Evolutionary conservation across 805 yeast genomes (phyloP), one percentile per base, ranked within the genome.

Genomic region (Schwanniomyces pseudopolymorphus): DNA sequence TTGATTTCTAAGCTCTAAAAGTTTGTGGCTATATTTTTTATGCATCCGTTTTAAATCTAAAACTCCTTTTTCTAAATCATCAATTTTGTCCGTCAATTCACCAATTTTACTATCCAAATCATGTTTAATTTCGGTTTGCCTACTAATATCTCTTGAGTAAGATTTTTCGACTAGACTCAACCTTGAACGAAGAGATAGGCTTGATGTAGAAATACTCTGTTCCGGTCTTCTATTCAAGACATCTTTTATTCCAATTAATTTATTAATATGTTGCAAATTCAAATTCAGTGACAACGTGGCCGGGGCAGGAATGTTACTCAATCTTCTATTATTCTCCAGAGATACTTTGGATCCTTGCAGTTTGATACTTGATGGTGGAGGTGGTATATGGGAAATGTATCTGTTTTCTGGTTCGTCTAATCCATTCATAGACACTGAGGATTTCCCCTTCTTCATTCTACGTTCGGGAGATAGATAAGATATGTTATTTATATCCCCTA

Each of bases 1-100:
- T 14, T 36, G 38, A 19, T 27, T 43, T 27, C 38, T 36, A 16
- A 48, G 17, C 16, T 48, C 51, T 5, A 39, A 20, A 13, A 48
- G n/a, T 13, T 17, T 38, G 25, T 51, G 48, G 5, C 19, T 16
- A 11, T 45, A 35, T 25, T 47, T 50, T 35, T 53, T 53, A 39
- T 36, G 44, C 4, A 38, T 28, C 25, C 61, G 36, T 40, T 52
- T 57, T n/a, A 59, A 27, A 17, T 53, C 57, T 4, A 48, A 43
- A 14, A 59, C 37, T 31, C 61, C 63, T 3, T 43, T 46, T 31
- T 65, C 66, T 19, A 64, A 49, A 13, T 42, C 43, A 13, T 56
- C 56, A 2, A 52, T 26, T 40, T 56, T 57, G 14, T 46, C 47
- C 9, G 35, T 21, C 33, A 57, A 47, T 14, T 45, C 48, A 9